phyloP scores from a whole-genome alignment of 495 filamentous ascomycete genomes.

The Evansstolkia leycettana region DNA sequence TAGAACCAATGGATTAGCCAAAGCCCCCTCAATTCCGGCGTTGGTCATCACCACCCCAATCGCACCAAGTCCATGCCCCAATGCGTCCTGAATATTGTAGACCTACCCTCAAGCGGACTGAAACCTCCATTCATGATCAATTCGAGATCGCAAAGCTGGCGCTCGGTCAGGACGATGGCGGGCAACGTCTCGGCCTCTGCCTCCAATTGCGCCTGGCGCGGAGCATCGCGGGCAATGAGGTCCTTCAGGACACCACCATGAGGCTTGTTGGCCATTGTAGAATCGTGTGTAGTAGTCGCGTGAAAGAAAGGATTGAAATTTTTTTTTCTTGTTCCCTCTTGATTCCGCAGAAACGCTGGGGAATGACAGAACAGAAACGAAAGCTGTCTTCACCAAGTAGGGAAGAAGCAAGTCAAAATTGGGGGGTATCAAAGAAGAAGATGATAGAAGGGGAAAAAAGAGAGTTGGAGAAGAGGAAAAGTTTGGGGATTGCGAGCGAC shows the following conservation, averaged over 20 bases:
- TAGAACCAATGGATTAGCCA: slow-evolving; percentile 18
- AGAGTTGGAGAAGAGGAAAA: slow-evolving; percentile 4
- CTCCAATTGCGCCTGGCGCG: slow-evolving; percentile 59
- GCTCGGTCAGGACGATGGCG: slow-evolving; percentile 74
- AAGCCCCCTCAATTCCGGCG: slow-evolving; percentile 2
- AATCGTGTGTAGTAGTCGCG: slow-evolving; percentile 1
- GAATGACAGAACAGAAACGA: background rate
- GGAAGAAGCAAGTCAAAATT: background rate
- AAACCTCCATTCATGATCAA: slow-evolving; percentile 94
- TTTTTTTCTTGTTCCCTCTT: no score
- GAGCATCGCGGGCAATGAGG: slow-evolving; percentile 79
- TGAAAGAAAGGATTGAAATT: slow-evolving; percentile 4
- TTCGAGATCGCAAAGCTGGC: slow-evolving; percentile 95
- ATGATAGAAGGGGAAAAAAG: slow-evolving; percentile 3
- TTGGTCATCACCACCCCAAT: slow-evolving; percentile 10
- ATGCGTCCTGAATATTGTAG: slow-evolving; percentile 1
- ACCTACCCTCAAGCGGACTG: slow-evolving; percentile 87
- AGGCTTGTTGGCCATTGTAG: slow-evolving; percentile 63
- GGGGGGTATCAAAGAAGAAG: background rate
- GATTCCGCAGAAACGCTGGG: no score
- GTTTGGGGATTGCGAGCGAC: slow-evolving; percentile 5
- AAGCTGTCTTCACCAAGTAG: background rate
- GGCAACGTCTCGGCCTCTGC: slow-evolving; percentile 79
- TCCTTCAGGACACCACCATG: slow-evolving; percentile 98
- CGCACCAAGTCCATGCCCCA: slow-evolving; percentile 1